Evolutionary conservation across 2,329 filamentous ascomycete genomes (phyloP).

Genomic region (Penicillium sp.): DNA sequence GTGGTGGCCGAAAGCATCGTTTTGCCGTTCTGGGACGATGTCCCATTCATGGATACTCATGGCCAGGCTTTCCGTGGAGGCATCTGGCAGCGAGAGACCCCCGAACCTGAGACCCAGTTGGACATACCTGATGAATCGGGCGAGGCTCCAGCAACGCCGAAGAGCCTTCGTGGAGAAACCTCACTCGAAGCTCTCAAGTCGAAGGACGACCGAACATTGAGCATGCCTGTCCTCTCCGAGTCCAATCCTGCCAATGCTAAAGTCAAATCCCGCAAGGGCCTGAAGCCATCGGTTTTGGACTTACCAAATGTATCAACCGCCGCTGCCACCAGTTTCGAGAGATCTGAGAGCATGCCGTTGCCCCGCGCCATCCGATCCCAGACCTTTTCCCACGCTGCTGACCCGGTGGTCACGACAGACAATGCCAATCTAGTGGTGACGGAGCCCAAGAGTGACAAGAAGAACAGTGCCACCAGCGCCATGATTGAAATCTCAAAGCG

Average conservation of each 20-base stretch:
- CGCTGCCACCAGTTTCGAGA: slow-evolving; percentile 41
- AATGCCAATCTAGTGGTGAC: slow-evolving; percentile 67
- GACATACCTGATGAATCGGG: slow-evolving; percentile 47
- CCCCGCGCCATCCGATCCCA: slow-evolving; percentile 65
- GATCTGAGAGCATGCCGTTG: slow-evolving; percentile 48
- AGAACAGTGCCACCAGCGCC: slow-evolving; percentile 64
- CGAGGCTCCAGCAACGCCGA: slow-evolving; percentile 31
- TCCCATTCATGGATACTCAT: slow-evolving; percentile 84
- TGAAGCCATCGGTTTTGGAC: slow-evolving; percentile 35
- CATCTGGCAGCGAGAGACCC: slow-evolving; percentile 66
- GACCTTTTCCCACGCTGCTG: slow-evolving; percentile 67
- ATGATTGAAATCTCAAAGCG: slow-evolving; percentile 73
- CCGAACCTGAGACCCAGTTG: slow-evolving; percentile 49
- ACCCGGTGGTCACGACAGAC: slow-evolving; percentile 71
- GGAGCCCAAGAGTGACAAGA: slow-evolving; percentile 61
- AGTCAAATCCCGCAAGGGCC: slow-evolving; percentile 39
- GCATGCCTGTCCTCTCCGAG: slow-evolving; percentile 41
- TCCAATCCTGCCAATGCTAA: slow-evolving; percentile 27
- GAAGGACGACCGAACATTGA: slow-evolving; percentile 45
- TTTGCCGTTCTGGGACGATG: slow-evolving; percentile 93
- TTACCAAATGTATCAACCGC: slow-evolving; percentile 27
- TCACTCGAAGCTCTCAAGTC: slow-evolving; percentile 37
- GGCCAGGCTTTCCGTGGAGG: slow-evolving; percentile 82
- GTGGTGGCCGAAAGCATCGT: slow-evolving; percentile 92
- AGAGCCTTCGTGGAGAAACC: slow-evolving; percentile 25